Conservation (phyloP, 495 filamentous ascomycete genomes). For the Penicillium egyptiacum region DNA sequence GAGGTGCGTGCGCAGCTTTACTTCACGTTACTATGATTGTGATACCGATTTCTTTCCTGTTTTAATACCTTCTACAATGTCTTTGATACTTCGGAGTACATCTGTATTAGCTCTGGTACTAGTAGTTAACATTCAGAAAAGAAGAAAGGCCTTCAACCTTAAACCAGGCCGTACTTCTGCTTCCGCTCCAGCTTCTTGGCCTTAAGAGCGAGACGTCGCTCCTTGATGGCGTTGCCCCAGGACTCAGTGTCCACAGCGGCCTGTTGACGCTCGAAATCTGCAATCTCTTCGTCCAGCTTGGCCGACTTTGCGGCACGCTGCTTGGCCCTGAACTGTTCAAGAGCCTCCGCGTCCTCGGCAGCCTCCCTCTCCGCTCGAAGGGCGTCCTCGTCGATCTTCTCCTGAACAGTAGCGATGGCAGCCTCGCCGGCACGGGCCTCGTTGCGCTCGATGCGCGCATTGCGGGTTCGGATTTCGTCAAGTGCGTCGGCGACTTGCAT, state of each 20-base stretch:
- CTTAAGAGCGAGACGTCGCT: too few species aligned
- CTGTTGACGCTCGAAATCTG: too few species aligned
- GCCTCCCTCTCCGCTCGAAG: constrained; percentile 63
- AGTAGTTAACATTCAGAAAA: neutral
- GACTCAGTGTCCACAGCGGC: too few species aligned
- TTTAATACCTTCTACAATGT: constrained; percentile 24
- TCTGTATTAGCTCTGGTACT: constrained; percentile 9
- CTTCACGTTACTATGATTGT: constrained; percentile 22
- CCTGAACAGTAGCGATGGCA: constrained; percentile 43
- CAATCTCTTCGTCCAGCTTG: too few species aligned
- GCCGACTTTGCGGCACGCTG: neutral
- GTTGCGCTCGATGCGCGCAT: constrained; percentile 79
- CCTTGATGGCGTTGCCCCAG: too few species aligned
- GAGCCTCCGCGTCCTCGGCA: neutral
- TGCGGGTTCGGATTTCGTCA: constrained; percentile 90
- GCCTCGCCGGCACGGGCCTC: constrained; percentile 54
- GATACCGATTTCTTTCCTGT: constrained; percentile 29
- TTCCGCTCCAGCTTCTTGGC: too few species aligned
- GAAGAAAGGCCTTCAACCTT: too few species aligned
- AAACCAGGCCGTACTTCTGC: too few species aligned
- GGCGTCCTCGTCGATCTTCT: constrained; percentile 56
- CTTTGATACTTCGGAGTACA: constrained; percentile 11
- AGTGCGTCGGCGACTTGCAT: constrained; percentile 96
- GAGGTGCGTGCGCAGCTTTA: constrained; percentile 12
- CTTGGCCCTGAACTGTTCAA: neutral